Base-by-base conservation (phyloP, 345 rosid species). In the Stellera chamaejasme region DNA sequence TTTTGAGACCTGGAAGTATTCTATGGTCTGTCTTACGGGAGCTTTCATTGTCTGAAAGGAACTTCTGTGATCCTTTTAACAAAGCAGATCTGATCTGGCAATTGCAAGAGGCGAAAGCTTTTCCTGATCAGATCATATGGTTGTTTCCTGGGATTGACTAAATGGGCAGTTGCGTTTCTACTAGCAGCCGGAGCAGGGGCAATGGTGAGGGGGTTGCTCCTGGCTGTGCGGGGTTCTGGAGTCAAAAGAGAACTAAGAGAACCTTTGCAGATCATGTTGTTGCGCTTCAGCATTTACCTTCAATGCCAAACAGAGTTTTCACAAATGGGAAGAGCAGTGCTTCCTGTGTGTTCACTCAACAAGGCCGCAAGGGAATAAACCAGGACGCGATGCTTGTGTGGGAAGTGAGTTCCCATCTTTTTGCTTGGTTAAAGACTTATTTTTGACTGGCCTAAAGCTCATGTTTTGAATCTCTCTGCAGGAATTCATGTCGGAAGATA, bases 371-470 rank as follows among this genome's bases (percentile, higher is more conserved):
- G 79, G 99, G 99, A 52, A 76, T 90, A 51, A 94, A 94, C 60
- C 99, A 94, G 75, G 99, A 94, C 42, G 90, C 99, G 0, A 90
- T 94, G 99, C 69, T 94, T 50, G 97, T 94, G 19, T 94, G 99
- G 99, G 99, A 94, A 75, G 99, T 94, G 71, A 82, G 95, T 74
- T 77, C 46, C 55, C 47, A 10, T 55, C 54, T 56, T 70, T 19
- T 55, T 63, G 15, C 11, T 16, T 58, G 67, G 43, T 44, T 42
- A 52, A 67, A n/a, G 55, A 13, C 52, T 45, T 69, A 32, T 54
- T 69, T 48, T 15, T 48, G 25, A 48, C 52, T 64, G 26, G 10
- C 27, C 44, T 12, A 11, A 54, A 41, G 6, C 14, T 64, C 16
- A 16, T 13, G 25, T 61, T 69, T 63, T 59, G 47, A 43, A 55